Conservation (phyloP, 257 asterid species). For the Linderniella brevidens region DNA sequence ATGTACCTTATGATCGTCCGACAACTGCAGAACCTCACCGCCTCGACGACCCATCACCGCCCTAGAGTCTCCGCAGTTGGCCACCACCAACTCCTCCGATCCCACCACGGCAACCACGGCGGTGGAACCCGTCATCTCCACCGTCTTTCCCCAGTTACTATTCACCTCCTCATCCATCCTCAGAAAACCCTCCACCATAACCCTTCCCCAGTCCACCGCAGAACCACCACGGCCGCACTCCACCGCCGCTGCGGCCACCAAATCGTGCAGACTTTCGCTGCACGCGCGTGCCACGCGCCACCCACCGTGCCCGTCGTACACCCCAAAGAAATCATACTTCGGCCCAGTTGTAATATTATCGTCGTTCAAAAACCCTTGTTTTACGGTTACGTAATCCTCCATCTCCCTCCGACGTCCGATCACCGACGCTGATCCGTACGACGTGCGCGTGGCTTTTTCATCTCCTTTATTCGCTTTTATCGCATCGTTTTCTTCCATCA, state of each 20-base stretch:
- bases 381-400: slow-evolving; percentile 60
- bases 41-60: slow-evolving; percentile 59
- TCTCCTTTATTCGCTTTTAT: slow-evolving; percentile 2
- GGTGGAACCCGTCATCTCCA: slow-evolving; percentile 51
- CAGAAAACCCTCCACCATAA: slow-evolving; percentile 32
- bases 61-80: slow-evolving; percentile 74
- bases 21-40: slow-evolving; percentile 27
- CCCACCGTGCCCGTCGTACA: slow-evolving; percentile 78
- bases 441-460: slow-evolving; percentile 7
- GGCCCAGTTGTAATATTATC: slow-evolving; percentile 11
- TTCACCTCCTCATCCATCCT: slow-evolving; percentile 50
- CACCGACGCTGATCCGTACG: slow-evolving; percentile 30
- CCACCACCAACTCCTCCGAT: slow-evolving; percentile 47
- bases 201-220: slow-evolving; percentile 28
- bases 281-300: slow-evolving; percentile 49
- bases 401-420: slow-evolving; percentile 57
- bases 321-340: slow-evolving; percentile 41
- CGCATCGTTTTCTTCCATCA: not conserved
- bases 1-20: slow-evolving; percentile 57
- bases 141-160: slow-evolving; percentile 20
- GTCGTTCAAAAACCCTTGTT: slow-evolving; percentile 20
- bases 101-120: slow-evolving; percentile 69
- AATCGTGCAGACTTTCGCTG: slow-evolving; percentile 28
- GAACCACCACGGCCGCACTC: slow-evolving; percentile 5
- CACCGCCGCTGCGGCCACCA: slow-evolving; percentile 14